A percentile compares a stretch with the other conserved stretches of the same genome.
Evolutionary conservation across 768 basidiomycete genomes (phyloP).

Genomic region (Tricholomella constricta): DNA sequence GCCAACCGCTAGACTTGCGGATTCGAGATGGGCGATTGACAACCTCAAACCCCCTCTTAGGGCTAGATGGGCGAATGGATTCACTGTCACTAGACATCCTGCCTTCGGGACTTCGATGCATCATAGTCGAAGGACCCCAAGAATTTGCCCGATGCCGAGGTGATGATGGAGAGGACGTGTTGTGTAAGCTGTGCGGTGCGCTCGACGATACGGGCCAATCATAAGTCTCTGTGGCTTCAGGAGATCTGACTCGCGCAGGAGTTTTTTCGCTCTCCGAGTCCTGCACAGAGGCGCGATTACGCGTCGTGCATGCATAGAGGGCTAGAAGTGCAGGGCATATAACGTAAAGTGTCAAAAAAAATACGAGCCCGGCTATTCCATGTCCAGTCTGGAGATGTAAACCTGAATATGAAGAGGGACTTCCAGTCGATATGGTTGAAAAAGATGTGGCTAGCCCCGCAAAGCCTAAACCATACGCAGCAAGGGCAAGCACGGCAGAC

Average conservation of each 20-base stretch:
- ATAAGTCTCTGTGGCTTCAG: constrained; percentile 32
- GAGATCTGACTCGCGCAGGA: constrained; percentile 20
- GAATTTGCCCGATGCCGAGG: constrained; percentile 50
- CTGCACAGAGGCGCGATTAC: constrained; percentile 1
- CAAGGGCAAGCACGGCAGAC: constrained; percentile 39
- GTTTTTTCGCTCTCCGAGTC: constrained; percentile 17
- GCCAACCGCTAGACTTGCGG: constrained; percentile 36
- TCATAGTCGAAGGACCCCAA: constrained; percentile 46
- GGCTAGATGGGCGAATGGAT: constrained; percentile 43
- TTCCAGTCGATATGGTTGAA: constrained; percentile 47
- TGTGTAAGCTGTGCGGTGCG: constrained; percentile 38
- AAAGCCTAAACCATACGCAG: constrained; percentile 58
- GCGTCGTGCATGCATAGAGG: constrained; percentile 17
- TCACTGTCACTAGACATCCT: constrained; percentile 46
- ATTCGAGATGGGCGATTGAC: constrained; percentile 46
- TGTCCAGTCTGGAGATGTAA: constrained; percentile 58
- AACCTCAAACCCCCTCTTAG: constrained; percentile 51
- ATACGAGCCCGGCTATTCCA: constrained; percentile 62
- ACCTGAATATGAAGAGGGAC: constrained; percentile 22
- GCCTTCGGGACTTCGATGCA: constrained; percentile 46
- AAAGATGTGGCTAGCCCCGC: constrained; percentile 65
- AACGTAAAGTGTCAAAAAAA: constrained; percentile 64
- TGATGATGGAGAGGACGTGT: constrained; percentile 43
- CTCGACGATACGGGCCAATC: constrained; percentile 30
- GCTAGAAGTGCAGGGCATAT: constrained; percentile 47